Evolutionary conservation across 345 rosid species (phyloP), one percentile per base, ranked within the genome.

Genomic region (Citrus mangshanensis): DNA sequence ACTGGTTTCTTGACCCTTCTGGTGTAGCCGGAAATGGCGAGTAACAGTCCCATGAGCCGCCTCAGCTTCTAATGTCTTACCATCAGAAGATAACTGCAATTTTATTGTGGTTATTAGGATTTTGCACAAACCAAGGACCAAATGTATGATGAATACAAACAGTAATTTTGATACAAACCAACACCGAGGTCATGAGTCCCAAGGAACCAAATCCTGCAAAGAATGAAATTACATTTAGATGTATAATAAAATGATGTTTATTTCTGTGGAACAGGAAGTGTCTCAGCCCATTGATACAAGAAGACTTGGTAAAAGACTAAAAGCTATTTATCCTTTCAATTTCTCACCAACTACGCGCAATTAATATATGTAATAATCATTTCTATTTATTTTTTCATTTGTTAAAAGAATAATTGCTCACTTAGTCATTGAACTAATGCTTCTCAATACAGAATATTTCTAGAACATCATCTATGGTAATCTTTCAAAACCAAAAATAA

Each of bases 41-140:
- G 99, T 96, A 74, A 95, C 99, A 24, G 98, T 95, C 70, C 99
- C 99, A 85, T 93, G 99, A 86, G 99, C 99, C 38, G 98, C 98
- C 81, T 95, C 99, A 79, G 99, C 93, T 86, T 95, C 99, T 22
- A 93, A 81, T 65, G 98, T 95, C 86, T 88, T 95, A 72, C 97
- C 99, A 84, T 93, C 97, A 58, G 99, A 89, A 10, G 99, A 94
- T 72, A 96, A 84, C 99, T 93, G 87, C 81, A 78, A 27, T 84
- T 46, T 46, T 77, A 65, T 74, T 55, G 59, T 62, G 75, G 73
- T 75, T 69, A 71, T 60, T 56, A 58, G 32, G 37, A 27, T 34
- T 24, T 66, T 74, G 63, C 32, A 4, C 34, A 38, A 55, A 63
- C 75, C 60, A 61, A 73, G 16, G 38, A 38, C 32, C 54, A 79